Evolutionary conservation across 306 rosid genomes (phyloP), one percentile per base, ranked within the genome.

Genomic region (Datisca glomerata): DNA sequence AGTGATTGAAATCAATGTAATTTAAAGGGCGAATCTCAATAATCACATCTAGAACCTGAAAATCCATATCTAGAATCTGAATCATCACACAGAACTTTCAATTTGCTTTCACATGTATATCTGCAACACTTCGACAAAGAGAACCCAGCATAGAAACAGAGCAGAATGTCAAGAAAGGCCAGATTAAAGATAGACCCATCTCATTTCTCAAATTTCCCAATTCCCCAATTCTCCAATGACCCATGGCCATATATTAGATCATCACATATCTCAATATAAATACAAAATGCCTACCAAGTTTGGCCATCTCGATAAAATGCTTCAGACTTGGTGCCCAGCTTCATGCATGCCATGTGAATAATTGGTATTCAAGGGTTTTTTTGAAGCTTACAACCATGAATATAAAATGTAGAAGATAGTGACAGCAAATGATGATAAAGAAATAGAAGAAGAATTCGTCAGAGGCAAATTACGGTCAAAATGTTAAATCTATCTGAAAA

Each of bases 261-360:
- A 2, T 7, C n/a, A 24, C 18, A 8, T 17, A 12, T 13, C 23
- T 1, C 9, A 3, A n/a, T 18, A 24, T n/a, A 53, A 35, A 16
- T 6, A 6, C 21, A 12, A 31, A 31, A 11, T 8, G 36, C 36
- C 2, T 47, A 82, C 94, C 94, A 76, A 3, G 79, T 57, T 31
- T 79, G 78, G 49, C 85, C 93, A 1, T 86, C 80, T 2, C 57
- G 80, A 53, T 73, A 78, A 59, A 86, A 86, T 10, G 58, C 67
- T 47, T 78, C 84, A 13, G 92, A 60, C 62, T 82, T 86, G 2
- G 74, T 65, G 51, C 94, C 96, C 54, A 86, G 69, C 63, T 55
- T 76, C 77, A 82, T 41, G 68, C 70, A 64, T 17, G 85, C 87
- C 78, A 78, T 78, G 29, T 16, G 1, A 23, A 14, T 33, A 18